Evolutionary conservation across 2,329 filamentous ascomycete genomes (phyloP).

Genomic region (Venturia aucupariae): DNA sequence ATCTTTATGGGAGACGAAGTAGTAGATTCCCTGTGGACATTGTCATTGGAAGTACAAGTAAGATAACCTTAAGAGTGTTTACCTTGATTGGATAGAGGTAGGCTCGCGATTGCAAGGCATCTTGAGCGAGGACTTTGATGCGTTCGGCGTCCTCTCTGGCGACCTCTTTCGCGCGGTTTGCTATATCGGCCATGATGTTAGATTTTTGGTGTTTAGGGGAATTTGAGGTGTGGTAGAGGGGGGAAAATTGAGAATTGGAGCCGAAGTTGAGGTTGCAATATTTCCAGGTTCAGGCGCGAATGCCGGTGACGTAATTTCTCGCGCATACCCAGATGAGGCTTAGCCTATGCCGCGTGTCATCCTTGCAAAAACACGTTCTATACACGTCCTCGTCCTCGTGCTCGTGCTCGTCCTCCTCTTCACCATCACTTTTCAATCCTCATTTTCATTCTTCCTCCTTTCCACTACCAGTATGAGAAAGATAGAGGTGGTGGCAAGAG

Average conservation of each 20-base stretch:
- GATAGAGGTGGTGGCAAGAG: no score
- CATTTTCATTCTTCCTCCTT: no score
- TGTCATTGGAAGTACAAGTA: background rate
- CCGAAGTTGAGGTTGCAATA: background rate
- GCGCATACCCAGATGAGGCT: background rate
- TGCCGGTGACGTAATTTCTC: background rate
- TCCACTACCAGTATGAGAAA: no score
- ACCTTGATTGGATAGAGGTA: conserved; percentile 80
- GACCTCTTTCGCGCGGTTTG: conserved; percentile 46
- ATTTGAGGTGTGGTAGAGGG: background rate
- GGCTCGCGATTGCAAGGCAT: conserved; percentile 65
- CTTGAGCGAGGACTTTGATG: conserved; percentile 52
- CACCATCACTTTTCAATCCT: no score
- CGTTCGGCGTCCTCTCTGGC: conserved; percentile 62
- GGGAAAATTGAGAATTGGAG: background rate
- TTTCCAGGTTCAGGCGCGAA: background rate
- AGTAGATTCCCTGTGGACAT: conserved; percentile 45
- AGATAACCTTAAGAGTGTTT: conserved; percentile 14
- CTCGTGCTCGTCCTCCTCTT: no score
- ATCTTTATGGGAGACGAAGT: conserved; percentile 47
- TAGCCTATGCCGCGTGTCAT: background rate
- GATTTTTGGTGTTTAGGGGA: background rate
- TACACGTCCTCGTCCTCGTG: no score
- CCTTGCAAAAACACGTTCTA: background rate
- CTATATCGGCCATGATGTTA: conserved; percentile 21